Evolutionary conservation across 2,329 filamentous ascomycete genomes (phyloP).

Genomic region (Penicillium sp.): DNA sequence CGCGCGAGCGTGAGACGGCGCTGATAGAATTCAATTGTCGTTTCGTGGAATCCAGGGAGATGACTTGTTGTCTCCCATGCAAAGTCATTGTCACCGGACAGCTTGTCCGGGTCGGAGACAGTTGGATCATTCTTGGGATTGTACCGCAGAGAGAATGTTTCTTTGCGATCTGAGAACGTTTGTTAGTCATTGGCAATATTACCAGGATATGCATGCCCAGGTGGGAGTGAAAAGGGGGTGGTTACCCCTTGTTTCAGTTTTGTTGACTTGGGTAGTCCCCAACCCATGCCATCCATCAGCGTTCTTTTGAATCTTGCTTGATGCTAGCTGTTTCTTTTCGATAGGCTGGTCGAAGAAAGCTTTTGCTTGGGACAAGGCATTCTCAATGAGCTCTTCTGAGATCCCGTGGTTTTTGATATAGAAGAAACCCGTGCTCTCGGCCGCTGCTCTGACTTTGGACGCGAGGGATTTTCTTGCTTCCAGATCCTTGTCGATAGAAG

Average conservation of each 20-base stretch:
- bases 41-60: constrained; percentile 36
- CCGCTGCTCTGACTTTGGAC: constrained; percentile 45
- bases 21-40: constrained; percentile 24
- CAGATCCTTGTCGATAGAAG: constrained; percentile 38
- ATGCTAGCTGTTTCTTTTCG: constrained; percentile 44
- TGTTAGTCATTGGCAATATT: neutral
- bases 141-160: constrained; percentile 56
- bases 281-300: constrained; percentile 50
- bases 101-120: constrained; percentile 38
- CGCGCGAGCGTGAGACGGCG: constrained; percentile 50
- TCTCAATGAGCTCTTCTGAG: constrained; percentile 24
- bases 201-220: neutral
- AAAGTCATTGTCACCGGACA: constrained; percentile 53
- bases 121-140: constrained; percentile 54
- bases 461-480: constrained; percentile 45
- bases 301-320: constrained; percentile 39
- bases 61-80: constrained; percentile 55
- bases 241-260: constrained; percentile 33
- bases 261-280: constrained; percentile 33
- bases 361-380: constrained; percentile 20
- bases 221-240: constrained; percentile 32
- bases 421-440: constrained; percentile 56
- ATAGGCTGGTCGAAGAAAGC: constrained; percentile 52
- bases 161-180: constrained; percentile 48
- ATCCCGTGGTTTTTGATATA: constrained; percentile 56